These are phyloP conservation scores for Mycena metata DNA, from an alignment of 768 basidiomycete genomes.

Conservation along the genomic window DNA sequence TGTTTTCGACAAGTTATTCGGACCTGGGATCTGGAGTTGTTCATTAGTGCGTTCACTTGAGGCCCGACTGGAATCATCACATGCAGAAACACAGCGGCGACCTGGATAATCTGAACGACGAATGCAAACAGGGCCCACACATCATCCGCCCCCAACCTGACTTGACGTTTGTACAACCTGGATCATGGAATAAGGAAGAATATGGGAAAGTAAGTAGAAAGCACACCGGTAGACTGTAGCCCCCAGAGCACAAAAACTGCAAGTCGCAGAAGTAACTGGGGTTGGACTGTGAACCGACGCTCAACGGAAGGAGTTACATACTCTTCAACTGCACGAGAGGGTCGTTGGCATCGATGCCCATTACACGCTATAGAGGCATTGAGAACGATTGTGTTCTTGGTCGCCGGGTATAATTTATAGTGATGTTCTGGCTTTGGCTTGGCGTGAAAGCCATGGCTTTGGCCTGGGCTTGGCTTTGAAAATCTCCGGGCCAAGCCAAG, in stretches of 20 bases:
- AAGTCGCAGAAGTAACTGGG: conserved; percentile 8
- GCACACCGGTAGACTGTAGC: neutral
- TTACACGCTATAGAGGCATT: neutral
- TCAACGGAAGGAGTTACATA: neutral
- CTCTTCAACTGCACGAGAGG: conserved; percentile 20
- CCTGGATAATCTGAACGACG: conserved; percentile 5
- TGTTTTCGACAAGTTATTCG: conserved; percentile 19
- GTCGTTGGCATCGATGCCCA: conserved; percentile 15
- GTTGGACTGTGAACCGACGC: neutral
- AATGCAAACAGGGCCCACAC: conserved; percentile 9
- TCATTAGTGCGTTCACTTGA: conserved; percentile 2
- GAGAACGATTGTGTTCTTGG: no score
- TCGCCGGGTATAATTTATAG: no score
- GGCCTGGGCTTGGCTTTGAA: no score
- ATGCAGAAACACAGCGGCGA: conserved; percentile 7
- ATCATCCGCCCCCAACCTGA: conserved; percentile 4
- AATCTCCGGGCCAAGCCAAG: no score
- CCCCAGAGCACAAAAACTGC: conserved; percentile 5
- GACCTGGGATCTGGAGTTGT: conserved; percentile 20
- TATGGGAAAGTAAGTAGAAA: neutral
- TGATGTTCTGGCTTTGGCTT: no score
- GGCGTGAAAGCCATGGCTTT: no score
- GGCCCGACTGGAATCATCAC: neutral
- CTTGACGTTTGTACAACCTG: conserved; percentile 6
- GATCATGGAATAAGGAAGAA: neutral